Base-by-base conservation (phyloP, 306 rosid species). In the Quillaja saponaria region DNA sequence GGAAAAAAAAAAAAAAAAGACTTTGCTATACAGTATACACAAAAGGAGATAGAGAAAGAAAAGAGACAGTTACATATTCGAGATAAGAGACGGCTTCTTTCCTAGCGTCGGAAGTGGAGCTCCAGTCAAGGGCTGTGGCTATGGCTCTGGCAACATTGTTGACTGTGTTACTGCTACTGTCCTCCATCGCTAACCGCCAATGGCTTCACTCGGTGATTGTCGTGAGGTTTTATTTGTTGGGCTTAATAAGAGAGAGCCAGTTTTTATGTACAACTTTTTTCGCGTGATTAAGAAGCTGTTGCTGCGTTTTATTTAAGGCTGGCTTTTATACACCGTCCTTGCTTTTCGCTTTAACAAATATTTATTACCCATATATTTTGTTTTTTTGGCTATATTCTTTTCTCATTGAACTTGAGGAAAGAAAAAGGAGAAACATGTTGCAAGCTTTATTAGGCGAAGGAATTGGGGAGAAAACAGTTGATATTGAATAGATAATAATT, bases 131-230 rank as follows among this genome's bases (percentile, higher is more conserved):
- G 41, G 96, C 85, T 57, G 83, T 85, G 54, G 81, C 80, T 14
- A 92, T 92, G 63, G 99, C 96, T 71, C 76, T 74, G 50, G 99
- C 99, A 15, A 84, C 95, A 82, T 78, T 87, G 82, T 63, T 76
- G 15, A 81, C 81, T n/a, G 51, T 53, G 54, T 37, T 50, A 57
- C n/a, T 35, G 73, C 50, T 58, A 42, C 52, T 55, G 0, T 75
- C 84, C 18, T 80, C 96, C 99, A 92, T 92, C 39, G 57, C 25
- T 61, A 51, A 28, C 41, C 44, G 52, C 35, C 34, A 25, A 73
- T 47, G n/a, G 13, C 44, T 31, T 13, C 42, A 18, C 28, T 20
- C 21, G 10, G 44, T 45, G 31, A 25, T 4, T 25, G 31, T 25
- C 4, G 31, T 25, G 20, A 16, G 51, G 51, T 15, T 46, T 2